A percentile compares a stretch with the other conserved stretches of the same genome.
Conservation (phyloP, 352 stramenopile species). For the Phytopythium montanum region DNA sequence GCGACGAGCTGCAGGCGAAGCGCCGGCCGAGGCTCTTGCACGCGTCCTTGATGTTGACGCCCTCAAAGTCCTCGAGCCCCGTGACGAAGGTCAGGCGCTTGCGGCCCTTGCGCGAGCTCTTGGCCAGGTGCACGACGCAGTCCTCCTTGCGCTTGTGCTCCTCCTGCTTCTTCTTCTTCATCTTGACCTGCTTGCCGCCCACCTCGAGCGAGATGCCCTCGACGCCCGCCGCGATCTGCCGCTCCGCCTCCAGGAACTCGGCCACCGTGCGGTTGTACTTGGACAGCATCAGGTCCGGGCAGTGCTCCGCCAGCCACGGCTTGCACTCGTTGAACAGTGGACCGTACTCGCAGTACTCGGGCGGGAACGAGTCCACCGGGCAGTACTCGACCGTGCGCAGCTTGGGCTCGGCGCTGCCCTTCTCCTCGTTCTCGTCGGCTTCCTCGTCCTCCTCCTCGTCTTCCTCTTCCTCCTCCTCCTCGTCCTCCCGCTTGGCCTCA, state of each 20-base stretch:
- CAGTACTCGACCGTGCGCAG: conserved; percentile 71
- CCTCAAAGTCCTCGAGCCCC: conserved; percentile 76
- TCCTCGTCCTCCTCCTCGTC: conserved; percentile 42
- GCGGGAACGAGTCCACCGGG: conserved; percentile 77
- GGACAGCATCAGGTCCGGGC: conserved; percentile 60
- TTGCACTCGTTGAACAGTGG: conserved; percentile 85
- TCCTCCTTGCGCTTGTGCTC: conserved; percentile 70
- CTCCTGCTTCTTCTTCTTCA: conserved; percentile 83
- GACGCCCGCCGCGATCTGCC: conserved; percentile 75
- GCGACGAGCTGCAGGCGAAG: conserved; percentile 78
- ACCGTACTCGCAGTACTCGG: conserved; percentile 86
- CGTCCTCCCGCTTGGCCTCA: conserved; percentile 8
- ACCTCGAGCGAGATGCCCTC: conserved; percentile 75
- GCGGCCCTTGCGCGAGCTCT: conserved; percentile 70
- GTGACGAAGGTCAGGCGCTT: conserved; percentile 84
- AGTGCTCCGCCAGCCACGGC: conserved; percentile 74
- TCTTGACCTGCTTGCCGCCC: conserved; percentile 66
- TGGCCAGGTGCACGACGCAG: conserved; percentile 60
- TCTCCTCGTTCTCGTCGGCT: conserved; percentile 34
- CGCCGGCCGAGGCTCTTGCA: conserved; percentile 77
- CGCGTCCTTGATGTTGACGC: conserved; percentile 82
- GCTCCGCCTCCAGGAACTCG: conserved; percentile 72
- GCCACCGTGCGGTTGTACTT: conserved; percentile 85
- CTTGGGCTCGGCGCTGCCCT: conserved; percentile 40
- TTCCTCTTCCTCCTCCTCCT: conserved; percentile 17